phyloP scores from a whole-genome alignment of 768 basidiomycete genomes.

The Phylloporus arenicola region DNA sequence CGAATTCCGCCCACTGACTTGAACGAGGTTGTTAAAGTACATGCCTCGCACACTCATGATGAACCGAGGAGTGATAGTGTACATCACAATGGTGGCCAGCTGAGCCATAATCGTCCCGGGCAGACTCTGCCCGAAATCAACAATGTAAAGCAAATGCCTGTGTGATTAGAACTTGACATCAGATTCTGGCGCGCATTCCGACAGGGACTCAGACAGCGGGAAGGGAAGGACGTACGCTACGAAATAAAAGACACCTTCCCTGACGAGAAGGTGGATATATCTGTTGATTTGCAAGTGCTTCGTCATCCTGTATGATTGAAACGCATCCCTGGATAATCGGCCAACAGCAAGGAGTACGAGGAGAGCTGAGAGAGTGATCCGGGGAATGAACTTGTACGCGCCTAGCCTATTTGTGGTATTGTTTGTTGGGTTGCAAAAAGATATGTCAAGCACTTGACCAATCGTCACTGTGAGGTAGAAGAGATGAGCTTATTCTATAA shows the following conservation, averaged over 20 bases:
- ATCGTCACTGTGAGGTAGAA: slow-evolving; percentile 3
- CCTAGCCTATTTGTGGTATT: neutral
- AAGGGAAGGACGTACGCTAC: slow-evolving; percentile 9
- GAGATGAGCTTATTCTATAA: neutral
- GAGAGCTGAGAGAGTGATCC: slow-evolving; percentile 8
- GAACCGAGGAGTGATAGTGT: slow-evolving; percentile 15
- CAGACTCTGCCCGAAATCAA: slow-evolving; percentile 2
- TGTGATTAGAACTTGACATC: neutral
- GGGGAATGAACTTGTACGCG: slow-evolving; percentile 9
- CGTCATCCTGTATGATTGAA: slow-evolving; percentile 8
- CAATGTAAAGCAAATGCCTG: slow-evolving; percentile 13
- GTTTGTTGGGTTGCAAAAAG: slow-evolving; percentile 8
- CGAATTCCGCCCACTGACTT: neutral
- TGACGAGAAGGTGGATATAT: slow-evolving; percentile 12
- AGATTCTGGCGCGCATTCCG: neutral
- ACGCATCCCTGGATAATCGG: slow-evolving; percentile 5
- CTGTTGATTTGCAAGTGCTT: slow-evolving; percentile 8
- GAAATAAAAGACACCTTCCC: slow-evolving; percentile 17
- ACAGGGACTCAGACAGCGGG: neutral
- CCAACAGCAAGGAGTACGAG: slow-evolving; percentile 5
- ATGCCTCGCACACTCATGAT: slow-evolving; percentile 15
- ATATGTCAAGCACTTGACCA: slow-evolving; percentile 10
- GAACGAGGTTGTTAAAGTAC: neutral
- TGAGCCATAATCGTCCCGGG: neutral
- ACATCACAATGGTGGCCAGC: neutral